phyloP scores from a whole-genome alignment of 129 eudicot genomes.

The Arctium lappa region DNA sequence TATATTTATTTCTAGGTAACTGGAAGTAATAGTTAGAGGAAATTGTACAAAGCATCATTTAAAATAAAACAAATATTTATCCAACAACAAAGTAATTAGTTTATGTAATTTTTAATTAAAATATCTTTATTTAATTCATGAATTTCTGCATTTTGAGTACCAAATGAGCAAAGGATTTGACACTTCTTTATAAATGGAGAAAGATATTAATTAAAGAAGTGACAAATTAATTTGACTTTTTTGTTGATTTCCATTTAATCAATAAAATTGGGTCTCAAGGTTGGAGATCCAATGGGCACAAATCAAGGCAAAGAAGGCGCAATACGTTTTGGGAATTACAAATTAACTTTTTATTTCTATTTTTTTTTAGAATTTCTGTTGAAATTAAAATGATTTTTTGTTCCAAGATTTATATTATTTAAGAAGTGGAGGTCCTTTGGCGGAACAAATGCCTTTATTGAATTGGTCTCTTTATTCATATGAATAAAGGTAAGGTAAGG shows the following conservation, averaged over 20 bases:
- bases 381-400: too few species aligned
- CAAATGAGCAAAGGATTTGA: not conserved
- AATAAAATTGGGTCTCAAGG: not conserved
- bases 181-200: not conserved
- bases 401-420: not conserved
- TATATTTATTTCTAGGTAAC: too few species aligned
- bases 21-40: too few species aligned
- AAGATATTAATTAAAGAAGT: not conserved
- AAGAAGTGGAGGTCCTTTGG: too few species aligned
- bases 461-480: too few species aligned
- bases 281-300: slow-evolving; percentile 24
- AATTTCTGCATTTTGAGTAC: not conserved
- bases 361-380: not conserved
- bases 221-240: not conserved
- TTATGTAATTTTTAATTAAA: not conserved
- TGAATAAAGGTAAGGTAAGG: not conserved
- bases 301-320: slow-evolving; percentile 26
- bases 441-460: too few species aligned
- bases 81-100: not conserved
- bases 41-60: too few species aligned
- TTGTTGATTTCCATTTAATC: slow-evolving; percentile 11
- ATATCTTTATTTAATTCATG: not conserved
- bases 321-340: slow-evolving; percentile 18
- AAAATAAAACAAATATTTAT: too few species aligned
- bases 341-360: not conserved